Percentiles rank a stretch among this genome's conserved stretches.
Conservation (phyloP, 2,329 filamentous ascomycete species). For the Xylariaceae sp. region DNA sequence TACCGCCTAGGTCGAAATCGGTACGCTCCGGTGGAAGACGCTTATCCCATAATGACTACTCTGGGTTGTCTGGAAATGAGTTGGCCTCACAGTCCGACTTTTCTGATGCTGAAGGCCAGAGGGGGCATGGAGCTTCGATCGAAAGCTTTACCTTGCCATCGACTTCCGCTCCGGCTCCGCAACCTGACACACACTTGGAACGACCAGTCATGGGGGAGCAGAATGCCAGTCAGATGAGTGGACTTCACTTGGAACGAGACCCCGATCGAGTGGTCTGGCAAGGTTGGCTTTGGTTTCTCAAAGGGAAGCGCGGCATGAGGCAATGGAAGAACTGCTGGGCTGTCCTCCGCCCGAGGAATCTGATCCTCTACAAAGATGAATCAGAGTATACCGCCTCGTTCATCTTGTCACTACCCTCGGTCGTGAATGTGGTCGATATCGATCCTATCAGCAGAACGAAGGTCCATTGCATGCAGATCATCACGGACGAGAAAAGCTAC, state of each 20-base stretch:
- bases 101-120: slow-evolving; percentile 70
- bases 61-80: slow-evolving; percentile 67
- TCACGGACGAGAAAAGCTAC: slow-evolving; percentile 88
- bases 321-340: slow-evolving; percentile 97
- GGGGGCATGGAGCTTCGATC: slow-evolving; percentile 57
- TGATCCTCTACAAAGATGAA: slow-evolving; percentile 93
- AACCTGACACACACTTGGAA: slow-evolving; percentile 39
- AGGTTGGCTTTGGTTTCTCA: slow-evolving; percentile 85
- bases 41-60: slow-evolving; percentile 71
- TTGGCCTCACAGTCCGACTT: slow-evolving; percentile 86
- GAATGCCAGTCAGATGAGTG: slow-evolving; percentile 70
- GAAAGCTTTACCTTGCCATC: slow-evolving; percentile 56
- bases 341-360: slow-evolving; percentile 82
- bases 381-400: slow-evolving; percentile 86
- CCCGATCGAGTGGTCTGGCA: slow-evolving; percentile 93
- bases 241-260: slow-evolving; percentile 64
- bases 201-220: slow-evolving; percentile 51
- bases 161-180: slow-evolving; percentile 41
- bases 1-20: slow-evolving; percentile 46
- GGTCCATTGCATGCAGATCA: slow-evolving; percentile 86
- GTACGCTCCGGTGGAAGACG: slow-evolving; percentile 49
- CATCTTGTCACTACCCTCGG: slow-evolving; percentile 77
- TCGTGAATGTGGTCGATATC: slow-evolving; percentile 92
- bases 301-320: slow-evolving; percentile 80
- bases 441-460: slow-evolving; percentile 87